These are phyloP conservation scores for Claviceps spartinae DNA, from an alignment of 2,329 filamentous ascomycete species.

Conservation along the genomic window DNA sequence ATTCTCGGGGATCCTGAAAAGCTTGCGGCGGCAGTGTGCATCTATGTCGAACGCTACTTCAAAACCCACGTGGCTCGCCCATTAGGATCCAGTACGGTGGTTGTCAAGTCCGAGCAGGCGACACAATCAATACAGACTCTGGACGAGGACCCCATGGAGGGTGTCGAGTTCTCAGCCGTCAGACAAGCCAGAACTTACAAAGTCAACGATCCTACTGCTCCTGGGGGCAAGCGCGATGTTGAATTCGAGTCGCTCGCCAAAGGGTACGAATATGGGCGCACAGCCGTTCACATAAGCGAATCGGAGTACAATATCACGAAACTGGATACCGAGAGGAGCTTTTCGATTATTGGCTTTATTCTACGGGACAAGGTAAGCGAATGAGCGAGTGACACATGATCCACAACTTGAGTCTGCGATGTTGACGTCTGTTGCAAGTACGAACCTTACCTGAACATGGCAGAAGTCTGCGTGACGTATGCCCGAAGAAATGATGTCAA, in stretches of 20 bases:
- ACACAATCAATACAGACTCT: conserved; percentile 38
- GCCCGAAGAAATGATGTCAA: conserved; percentile 68
- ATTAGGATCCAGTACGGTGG: conserved; percentile 65
- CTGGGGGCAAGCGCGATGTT: conserved; percentile 71
- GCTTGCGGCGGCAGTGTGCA: conserved; percentile 62
- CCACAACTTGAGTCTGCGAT: neutral
- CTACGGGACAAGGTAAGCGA: conserved; percentile 48
- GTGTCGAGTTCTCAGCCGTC: conserved; percentile 52
- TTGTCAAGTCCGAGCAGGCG: conserved; percentile 37
- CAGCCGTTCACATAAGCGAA: conserved; percentile 77
- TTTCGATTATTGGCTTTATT: conserved; percentile 82
- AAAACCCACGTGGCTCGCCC: conserved; percentile 67
- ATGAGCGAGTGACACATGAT: conserved; percentile 6
- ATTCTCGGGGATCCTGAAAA: conserved; percentile 65
- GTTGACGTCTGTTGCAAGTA: conserved; percentile 36
- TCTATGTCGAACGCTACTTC: conserved; percentile 84
- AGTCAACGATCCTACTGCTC: conserved; percentile 58
- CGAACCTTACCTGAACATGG: conserved; percentile 74
- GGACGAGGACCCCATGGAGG: conserved; percentile 33
- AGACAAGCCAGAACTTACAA: conserved; percentile 68
- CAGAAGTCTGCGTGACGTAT: conserved; percentile 64
- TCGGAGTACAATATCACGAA: conserved; percentile 83
- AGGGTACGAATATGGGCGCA: conserved; percentile 86
- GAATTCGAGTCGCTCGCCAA: conserved; percentile 75
- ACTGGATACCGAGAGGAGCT: conserved; percentile 58